Conservation (phyloP, 331 rosid genomes). For the Quercus lobata region DNA sequence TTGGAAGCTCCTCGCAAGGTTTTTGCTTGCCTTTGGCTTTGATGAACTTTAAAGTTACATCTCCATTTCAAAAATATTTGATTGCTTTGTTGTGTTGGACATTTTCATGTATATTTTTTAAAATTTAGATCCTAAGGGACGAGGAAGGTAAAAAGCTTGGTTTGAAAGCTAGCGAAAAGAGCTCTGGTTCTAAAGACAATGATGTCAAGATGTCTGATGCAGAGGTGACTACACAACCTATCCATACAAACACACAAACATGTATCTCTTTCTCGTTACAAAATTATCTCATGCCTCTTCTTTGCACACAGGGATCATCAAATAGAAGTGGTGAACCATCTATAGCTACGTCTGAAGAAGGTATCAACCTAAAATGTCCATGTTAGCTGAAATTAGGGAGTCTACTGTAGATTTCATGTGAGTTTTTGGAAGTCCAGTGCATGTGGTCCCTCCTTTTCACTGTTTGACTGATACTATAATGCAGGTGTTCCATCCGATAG, state of each 20-base stretch:
- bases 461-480: background rate
- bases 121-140: constrained; percentile 55
- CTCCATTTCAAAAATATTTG: background rate
- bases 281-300: background rate
- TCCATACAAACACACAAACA: constrained; percentile 2
- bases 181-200: constrained; percentile 48
- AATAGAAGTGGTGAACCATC: constrained; percentile 72
- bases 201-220: constrained; percentile 77
- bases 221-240: constrained; percentile 53
- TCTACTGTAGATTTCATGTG: background rate
- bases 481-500: constrained; percentile 40
- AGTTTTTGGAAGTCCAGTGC: background rate
- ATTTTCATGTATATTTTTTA: constrained; percentile 18
- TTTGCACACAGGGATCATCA: constrained; percentile 64
- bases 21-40: constrained; percentile 15
- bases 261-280: background rate
- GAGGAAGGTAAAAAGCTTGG: constrained; percentile 89
- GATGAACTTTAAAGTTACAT: constrained; percentile 17
- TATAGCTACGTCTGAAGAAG: constrained; percentile 58
- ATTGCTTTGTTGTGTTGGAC: background rate
- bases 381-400: background rate
- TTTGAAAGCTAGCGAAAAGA: constrained; percentile 65
- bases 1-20: constrained; percentile 92
- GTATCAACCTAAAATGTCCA: constrained; percentile 31
- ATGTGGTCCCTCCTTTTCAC: constrained; percentile 9